phyloP scores from a whole-genome alignment of 1,284 basidiomycete genomes.

The Puccinia triticina region DNA sequence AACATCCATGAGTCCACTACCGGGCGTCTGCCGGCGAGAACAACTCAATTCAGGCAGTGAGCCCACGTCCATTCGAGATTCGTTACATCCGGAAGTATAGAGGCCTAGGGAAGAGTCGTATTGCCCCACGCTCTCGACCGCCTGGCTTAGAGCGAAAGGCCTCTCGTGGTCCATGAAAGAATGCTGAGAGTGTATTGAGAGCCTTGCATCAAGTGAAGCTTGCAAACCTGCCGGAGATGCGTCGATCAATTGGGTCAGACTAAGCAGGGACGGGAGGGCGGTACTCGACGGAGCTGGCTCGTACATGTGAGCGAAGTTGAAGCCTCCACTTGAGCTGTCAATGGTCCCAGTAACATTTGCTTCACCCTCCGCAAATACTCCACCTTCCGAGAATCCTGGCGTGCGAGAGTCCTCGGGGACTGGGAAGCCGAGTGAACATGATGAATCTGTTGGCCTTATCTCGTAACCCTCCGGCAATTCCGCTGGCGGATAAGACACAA shows the following conservation, averaged over 20 bases:
- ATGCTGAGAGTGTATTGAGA: background rate
- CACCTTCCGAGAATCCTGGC: background rate
- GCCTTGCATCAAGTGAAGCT: background rate
- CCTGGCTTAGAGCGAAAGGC: background rate
- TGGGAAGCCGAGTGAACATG: background rate
- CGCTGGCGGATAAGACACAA: background rate
- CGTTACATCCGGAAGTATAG: background rate
- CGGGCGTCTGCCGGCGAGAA: constrained; percentile 27
- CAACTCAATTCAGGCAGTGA: constrained; percentile 33
- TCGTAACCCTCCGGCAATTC: background rate
- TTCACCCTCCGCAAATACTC: background rate
- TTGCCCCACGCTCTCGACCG: background rate
- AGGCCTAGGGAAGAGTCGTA: background rate
- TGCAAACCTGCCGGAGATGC: background rate
- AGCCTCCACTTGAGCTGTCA: background rate
- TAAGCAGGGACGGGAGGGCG: background rate
- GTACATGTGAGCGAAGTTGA: background rate
- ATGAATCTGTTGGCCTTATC: background rate
- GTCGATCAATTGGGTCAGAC: background rate
- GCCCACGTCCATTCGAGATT: too few species aligned
- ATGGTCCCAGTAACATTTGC: background rate
- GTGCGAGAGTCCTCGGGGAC: background rate
- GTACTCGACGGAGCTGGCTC: constrained; percentile 14
- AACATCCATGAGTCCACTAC: constrained; percentile 10
- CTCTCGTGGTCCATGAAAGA: background rate